A percentile compares a stretch with the other conserved stretches of the same genome.
Conservation (phyloP, 257 asterid species). For the Przewalskia tangutica region DNA sequence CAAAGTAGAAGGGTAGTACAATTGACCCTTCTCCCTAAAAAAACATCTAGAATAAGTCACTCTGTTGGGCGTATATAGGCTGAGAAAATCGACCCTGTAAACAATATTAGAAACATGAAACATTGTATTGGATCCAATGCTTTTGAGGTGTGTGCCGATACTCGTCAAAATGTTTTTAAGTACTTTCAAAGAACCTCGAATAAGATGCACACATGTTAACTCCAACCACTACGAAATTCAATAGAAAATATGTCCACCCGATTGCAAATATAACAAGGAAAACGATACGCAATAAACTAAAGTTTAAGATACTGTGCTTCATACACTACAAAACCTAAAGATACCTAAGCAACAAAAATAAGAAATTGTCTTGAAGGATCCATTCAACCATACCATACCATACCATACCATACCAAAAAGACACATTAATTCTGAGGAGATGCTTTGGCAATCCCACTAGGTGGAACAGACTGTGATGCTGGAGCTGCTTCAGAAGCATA, state of each 20-base stretch:
- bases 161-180: not conserved
- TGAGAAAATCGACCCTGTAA: too few species aligned
- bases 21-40: too few species aligned
- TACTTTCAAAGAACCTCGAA: not conserved
- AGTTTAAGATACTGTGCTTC: not conserved
- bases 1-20: too few species aligned
- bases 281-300: not conserved
- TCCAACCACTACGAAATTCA: not conserved
- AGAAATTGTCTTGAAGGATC: not conserved
- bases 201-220: not conserved
- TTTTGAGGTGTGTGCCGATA: not conserved
- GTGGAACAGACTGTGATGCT: conserved; percentile 31
- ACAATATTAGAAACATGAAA: too few species aligned
- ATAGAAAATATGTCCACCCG: not conserved
- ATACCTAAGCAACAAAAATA: not conserved
- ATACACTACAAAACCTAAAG: not conserved
- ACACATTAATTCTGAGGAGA: conserved; percentile 36
- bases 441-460: conserved; percentile 42
- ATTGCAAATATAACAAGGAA: not conserved
- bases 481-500: conserved; percentile 51
- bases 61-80: too few species aligned
- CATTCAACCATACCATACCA: not conserved
- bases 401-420: not conserved
- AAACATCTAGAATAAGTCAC: too few species aligned
- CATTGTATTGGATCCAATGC: not conserved